These are phyloP conservation scores for Carnegiea gigantea DNA, from an alignment of 179 eudicot species.

Conservation along the genomic window DNA sequence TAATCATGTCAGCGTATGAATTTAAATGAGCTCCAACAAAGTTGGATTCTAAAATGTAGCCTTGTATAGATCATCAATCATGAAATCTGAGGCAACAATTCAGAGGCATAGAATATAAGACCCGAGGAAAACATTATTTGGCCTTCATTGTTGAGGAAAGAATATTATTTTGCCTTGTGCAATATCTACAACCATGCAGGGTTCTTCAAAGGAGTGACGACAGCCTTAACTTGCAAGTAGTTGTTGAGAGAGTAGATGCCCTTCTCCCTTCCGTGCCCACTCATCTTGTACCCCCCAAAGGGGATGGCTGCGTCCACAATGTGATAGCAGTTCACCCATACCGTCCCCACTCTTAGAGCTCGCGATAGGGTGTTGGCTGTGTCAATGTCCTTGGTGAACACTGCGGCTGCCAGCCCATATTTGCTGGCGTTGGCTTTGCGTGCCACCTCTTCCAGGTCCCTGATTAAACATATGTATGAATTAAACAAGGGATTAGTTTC, in stretches of 20 bases:
- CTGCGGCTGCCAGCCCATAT: constrained; percentile 70
- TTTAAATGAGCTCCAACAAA: too few relatives aligned
- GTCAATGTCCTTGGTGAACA: constrained; percentile 57
- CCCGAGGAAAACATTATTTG: too few relatives aligned
- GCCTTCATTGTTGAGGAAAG: too few relatives aligned
- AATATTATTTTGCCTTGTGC: too few relatives aligned
- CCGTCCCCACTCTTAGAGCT: constrained; percentile 57
- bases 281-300: constrained; percentile 72
- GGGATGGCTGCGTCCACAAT: constrained; percentile 62
- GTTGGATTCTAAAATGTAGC: too few relatives aligned
- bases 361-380: constrained; percentile 59
- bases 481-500: too few relatives aligned
- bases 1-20: too few relatives aligned
- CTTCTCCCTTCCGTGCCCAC: constrained; percentile 73
- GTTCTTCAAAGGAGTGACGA: constrained; percentile 55
- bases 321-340: constrained; percentile 67
- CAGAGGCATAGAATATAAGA: not conserved
- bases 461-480: constrained; percentile 4
- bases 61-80: not conserved
- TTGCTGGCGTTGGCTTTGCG: constrained; percentile 48
- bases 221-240: constrained; percentile 74
- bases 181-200: constrained; percentile 57
- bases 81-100: not conserved
- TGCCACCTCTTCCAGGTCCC: constrained; percentile 54
- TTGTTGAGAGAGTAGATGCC: constrained; percentile 50